A percentile compares a stretch with the other conserved stretches of the same genome.
These are phyloP conservation scores for Rhexocercosporidium sp. DNA, from an alignment of 2,329 filamentous ascomycete species.

Conservation along the genomic window DNA sequence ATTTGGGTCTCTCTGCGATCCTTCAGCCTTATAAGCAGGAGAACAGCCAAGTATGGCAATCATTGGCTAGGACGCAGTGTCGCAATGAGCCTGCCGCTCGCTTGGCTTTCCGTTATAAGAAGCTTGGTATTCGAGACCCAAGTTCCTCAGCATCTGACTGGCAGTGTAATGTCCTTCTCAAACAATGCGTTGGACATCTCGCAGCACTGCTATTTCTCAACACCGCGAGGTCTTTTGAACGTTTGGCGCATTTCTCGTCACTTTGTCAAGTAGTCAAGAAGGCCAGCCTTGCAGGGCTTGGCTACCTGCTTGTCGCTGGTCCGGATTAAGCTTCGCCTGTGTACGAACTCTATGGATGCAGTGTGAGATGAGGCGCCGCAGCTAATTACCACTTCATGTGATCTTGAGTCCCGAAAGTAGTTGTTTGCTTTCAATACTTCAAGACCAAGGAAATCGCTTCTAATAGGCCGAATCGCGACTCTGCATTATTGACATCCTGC, in stretches of 20 bases:
- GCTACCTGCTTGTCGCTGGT: too few species aligned
- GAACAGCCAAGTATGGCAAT: slow-evolving; percentile 7
- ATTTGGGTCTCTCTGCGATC: slow-evolving; percentile 29
- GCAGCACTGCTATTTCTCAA: not conserved
- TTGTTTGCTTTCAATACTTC: not conserved
- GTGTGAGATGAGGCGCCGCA: too few species aligned
- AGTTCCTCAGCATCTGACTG: slow-evolving; percentile 22
- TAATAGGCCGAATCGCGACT: not conserved
- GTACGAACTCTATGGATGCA: too few species aligned
- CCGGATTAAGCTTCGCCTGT: too few species aligned
- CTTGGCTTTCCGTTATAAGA: slow-evolving; percentile 31
- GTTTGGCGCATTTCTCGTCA: too few species aligned
- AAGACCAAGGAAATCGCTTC: too few species aligned
- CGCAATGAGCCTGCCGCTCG: slow-evolving; percentile 23
- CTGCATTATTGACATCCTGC: not conserved
- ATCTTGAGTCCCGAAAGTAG: slow-evolving; percentile 11
- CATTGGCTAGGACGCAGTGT: slow-evolving; percentile 22
- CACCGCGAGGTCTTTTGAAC: not conserved
- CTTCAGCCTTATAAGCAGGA: slow-evolving; percentile 37
- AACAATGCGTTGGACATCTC: slow-evolving; percentile 3
- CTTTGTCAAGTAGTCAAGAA: not conserved
- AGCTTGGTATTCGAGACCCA: slow-evolving; percentile 26
- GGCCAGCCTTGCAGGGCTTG: too few species aligned
- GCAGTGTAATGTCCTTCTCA: slow-evolving; percentile 8
- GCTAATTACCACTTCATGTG: not conserved